Percentiles rank a stretch among this genome's conserved stretches.
Conservation (phyloP, 2,329 filamentous ascomycete genomes). For the Fusarium sp. region DNA sequence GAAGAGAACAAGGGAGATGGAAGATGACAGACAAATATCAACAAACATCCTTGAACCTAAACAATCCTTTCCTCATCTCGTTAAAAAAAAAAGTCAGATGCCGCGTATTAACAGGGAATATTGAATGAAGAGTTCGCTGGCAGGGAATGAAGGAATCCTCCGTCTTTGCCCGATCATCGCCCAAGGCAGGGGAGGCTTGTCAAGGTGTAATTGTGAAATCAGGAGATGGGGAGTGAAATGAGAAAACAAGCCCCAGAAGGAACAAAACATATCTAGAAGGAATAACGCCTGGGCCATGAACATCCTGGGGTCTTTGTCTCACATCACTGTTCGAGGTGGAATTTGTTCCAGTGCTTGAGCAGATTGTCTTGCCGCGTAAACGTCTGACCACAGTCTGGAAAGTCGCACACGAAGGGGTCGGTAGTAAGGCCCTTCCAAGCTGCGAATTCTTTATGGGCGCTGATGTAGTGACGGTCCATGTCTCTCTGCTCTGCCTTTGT, state of each 20-base stretch:
- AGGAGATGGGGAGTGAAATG: slow-evolving; percentile 12
- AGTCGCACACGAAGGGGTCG: slow-evolving; percentile 5
- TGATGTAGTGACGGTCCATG: slow-evolving; percentile 42
- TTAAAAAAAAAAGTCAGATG: background rate
- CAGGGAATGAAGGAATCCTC: background rate
- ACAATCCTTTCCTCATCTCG: background rate
- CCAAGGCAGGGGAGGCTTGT: slow-evolving; percentile 24
- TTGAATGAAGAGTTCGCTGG: background rate
- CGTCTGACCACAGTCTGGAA: slow-evolving; percentile 1
- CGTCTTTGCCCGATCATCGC: background rate
- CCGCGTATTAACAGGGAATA: slow-evolving; percentile 14
- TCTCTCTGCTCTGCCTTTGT: slow-evolving; percentile 39
- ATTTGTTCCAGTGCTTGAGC: slow-evolving; percentile 33
- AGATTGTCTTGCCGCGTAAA: slow-evolving; percentile 39
- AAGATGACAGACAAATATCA: slow-evolving; percentile 3
- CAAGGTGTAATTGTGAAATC: slow-evolving; percentile 10
- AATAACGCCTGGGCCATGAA: background rate
- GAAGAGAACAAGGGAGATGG: slow-evolving; percentile 11
- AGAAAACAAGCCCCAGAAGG: background rate
- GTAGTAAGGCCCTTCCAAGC: slow-evolving; percentile 1
- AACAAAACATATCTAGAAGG: background rate
- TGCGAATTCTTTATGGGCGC: slow-evolving; percentile 29
- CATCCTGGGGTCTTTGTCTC: background rate
- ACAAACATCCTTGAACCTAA: slow-evolving; percentile 6
- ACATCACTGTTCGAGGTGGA: background rate